Base-by-base conservation (phyloP, 345 rosid genomes). In the Pseudoturritis turrita region DNA sequence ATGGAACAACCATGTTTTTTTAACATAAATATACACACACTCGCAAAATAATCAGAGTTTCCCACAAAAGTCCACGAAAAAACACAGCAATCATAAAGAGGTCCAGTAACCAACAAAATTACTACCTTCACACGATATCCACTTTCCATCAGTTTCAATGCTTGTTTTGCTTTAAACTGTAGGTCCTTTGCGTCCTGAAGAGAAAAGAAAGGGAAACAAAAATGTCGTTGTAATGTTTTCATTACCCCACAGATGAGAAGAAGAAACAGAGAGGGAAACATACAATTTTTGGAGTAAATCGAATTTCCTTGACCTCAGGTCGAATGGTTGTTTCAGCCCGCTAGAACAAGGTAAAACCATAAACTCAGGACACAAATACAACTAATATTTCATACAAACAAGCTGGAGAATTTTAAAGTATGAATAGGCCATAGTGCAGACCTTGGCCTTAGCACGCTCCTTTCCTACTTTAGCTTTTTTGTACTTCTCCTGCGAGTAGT, bases 111-210 rank as follows among this genome's bases (percentile, higher is more conserved):
- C 28, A 26, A 64, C 21, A 36, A 59, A 73, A 45, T 37, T 18
- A 46, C 19, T 85, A 92, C 98, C 98, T 89, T 93, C 71, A 93
- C 97, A 40, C 94, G 85, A 57, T 93, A 93, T 50, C 98, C 97
- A 40, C 81, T 83, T 68, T 93, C 91, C 83, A 90, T 80, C 75
- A 90, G 71, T 77, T 90, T 80, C 77, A 75, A 72, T 44, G 83
- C 82, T 14, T 78, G 71, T 44, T 86, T 85, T 57, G 97, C 90
- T 81, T 93, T 93, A 60, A 82, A 78, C 79, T 88, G 46, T 45
- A 93, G 83, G 81, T 93, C 98, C 19, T 89, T 90, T 35, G 66
- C 77, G 71, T 89, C 97, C 96, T 93, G 83, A 80, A 81, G 62
- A 76, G 46, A 65, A 11, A 59, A 35, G 15, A 53, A 59, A 17